Evolutionary conservation across 371 early-diverging fungal genomes (phyloP), one percentile per base, ranked within the genome.

Genomic region (Mucor mucedo): DNA sequence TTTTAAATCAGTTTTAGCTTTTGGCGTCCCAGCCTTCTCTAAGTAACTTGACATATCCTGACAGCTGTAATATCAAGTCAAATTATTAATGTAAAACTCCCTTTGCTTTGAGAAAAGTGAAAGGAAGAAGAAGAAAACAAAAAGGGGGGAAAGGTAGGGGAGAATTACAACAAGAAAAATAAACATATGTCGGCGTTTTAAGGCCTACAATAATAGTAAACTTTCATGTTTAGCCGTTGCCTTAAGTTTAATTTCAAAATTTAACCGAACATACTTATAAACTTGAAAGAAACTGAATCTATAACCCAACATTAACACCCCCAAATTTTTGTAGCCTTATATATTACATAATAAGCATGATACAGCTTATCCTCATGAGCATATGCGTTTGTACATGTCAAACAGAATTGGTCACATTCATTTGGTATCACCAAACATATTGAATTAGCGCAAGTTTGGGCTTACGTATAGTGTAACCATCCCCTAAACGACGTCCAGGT

Each of bases 181-280:
- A 45, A 45, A 45, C 45, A 45, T 35, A 35, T 45, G 45, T 45
- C 45, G 45, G 45, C 16, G 45, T 45, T 45, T 45, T 45, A 45
- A 45, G 16, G 16, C 5, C 16, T 45, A 16, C 14, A 16, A n/a
- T 14, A 16, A n/a, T 16, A n/a, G 5, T 9, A 16, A 47, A 16
- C 28, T 3, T 21, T 47, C 21, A 5, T 16, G 21, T 21, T 21
- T 16, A 13, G 5, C 5, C n/a, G 14, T 14, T 10, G 11, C 21
- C 8, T 47, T 8, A n/a, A 21, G 21, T 21, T 21, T 21, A 11
- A 41, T 41, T 41, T 3, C 14, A 41, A 41, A 41, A 11, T 47
- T 21, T 47, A 47, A 8, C 8, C 28, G 11, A 44, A 13, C 5
- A 4, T 5, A n/a, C 10, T 14, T 44, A 41, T 41, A 21, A 21